Conservation (phyloP, 306 rosid genomes). For the Cucumis melo region DNA sequence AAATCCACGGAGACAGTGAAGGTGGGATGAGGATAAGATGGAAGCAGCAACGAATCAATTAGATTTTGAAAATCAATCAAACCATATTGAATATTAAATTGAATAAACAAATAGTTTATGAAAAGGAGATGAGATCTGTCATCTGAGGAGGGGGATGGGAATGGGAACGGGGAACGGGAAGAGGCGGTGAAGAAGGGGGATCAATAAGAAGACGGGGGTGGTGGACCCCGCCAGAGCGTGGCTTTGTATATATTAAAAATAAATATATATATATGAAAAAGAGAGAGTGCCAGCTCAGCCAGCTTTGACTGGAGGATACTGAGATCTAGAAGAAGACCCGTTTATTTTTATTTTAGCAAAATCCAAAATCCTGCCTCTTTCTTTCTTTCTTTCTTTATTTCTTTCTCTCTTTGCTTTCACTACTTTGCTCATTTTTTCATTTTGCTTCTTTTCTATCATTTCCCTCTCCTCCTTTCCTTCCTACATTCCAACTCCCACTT, state of each 20-base stretch:
- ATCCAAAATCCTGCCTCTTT: not conserved
- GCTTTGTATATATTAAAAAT: too few species aligned
- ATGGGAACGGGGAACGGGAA: not conserved
- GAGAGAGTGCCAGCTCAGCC: slow-evolving; percentile 8
- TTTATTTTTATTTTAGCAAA: not conserved
- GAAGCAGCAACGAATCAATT: not conserved
- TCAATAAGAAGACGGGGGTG: too few species aligned
- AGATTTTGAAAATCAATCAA: not conserved
- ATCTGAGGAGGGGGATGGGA: not conserved
- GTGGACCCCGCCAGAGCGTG: slow-evolving; percentile 2
- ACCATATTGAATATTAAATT: not conserved
- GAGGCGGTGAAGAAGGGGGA: too few species aligned
- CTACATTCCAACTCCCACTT: not conserved
- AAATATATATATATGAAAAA: too few species aligned
- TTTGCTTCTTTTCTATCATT: not conserved
- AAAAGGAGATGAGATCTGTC: slow-evolving; percentile 1
- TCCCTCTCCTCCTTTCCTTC: not conserved
- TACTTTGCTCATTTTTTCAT: not conserved
- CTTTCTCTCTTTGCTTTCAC: not conserved
- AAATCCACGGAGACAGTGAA: too few species aligned
- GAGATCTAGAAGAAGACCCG: not conserved
- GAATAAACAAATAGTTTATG: not conserved
- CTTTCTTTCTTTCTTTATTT: too few species aligned
- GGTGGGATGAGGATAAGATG: not conserved
- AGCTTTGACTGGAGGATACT: not conserved